Base-by-base conservation (phyloP, 805 yeast species). In the Kodamaea kaohsiungensis region DNA sequence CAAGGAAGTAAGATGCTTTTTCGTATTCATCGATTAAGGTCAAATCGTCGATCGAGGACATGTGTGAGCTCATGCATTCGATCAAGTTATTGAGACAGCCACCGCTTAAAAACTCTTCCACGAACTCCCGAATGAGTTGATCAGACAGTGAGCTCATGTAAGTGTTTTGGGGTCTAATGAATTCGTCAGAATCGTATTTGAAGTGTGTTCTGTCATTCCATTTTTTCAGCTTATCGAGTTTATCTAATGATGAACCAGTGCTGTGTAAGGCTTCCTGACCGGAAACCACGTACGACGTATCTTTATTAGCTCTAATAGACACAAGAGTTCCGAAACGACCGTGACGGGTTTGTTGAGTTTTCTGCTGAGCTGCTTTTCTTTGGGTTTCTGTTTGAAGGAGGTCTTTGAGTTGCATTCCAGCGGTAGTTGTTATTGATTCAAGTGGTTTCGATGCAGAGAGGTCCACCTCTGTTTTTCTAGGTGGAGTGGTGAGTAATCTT, bases 281-380 rank as follows among this genome's bases (percentile, higher is more conserved):
- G 2, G 79, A 75, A 2, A 95, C 80, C 1, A 91, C 80, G 5
- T 89, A 82, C 16, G 88, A 68, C 27, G 88, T 75, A 27, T 84
- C 76, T 51, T 85, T 85, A 19, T 80, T 78, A 16, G 87, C 82
- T 56, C 86, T 84, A 30, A 93, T 76, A 1, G 96, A 86, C 9
- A 91, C 69, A 57, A 92, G 73, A 0, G 98, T 86, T 0, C 99
- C 99, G 73, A 93, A 93, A 51, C 96, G 79, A 2, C 95, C 92
- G 65, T 93, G 99, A 47, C 99, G 79, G 0, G 90, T 78, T 1
- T 89, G 80, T 1, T 85, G 74, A 51, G 76, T 70, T 66, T 79
- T 80, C 27, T 76, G 73, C 48, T 84, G 77, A 35, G 68, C 64
- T 42, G 71, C 74, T 54, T 81, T 83, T 56, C 86, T 65, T 33